A percentile compares a stretch with the other conserved stretches of the same genome.
phyloP scores from a whole-genome alignment of 2,329 filamentous ascomycete species.

The Stromatinia cepivora region DNA sequence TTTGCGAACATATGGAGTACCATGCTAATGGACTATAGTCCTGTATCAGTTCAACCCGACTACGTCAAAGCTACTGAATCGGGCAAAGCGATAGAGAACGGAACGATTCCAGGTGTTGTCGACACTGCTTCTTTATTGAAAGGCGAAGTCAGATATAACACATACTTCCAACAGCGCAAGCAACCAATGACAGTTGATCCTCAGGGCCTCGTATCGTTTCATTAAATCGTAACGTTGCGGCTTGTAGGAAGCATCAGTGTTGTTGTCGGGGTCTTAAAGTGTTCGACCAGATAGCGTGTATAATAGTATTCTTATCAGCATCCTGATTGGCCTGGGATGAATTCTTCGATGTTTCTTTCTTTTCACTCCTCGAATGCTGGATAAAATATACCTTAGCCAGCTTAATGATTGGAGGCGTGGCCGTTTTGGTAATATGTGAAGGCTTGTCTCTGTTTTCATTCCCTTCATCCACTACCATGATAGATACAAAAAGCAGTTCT shows the following conservation, averaged over 20 bases:
- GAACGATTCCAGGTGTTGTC: constrained; percentile 45
- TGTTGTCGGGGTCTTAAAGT: constrained; percentile 8
- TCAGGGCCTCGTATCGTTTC: constrained; percentile 37
- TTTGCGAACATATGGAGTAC: neutral
- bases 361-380: constrained; percentile 10
- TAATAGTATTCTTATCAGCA: constrained; percentile 15
- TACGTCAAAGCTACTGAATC: constrained; percentile 41
- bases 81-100: constrained; percentile 47
- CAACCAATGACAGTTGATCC: constrained; percentile 34
- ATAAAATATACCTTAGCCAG: constrained; percentile 16
- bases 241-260: neutral
- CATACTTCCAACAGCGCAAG: constrained; percentile 44
- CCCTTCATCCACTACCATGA: neutral
- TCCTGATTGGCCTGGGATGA: neutral
- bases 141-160: constrained; percentile 47
- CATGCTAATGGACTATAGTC: constrained; percentile 40
- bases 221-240: constrained; percentile 21
- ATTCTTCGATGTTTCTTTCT: constrained; percentile 6
- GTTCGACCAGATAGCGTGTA: constrained; percentile 2
- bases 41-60: constrained; percentile 46
- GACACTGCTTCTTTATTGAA: constrained; percentile 46
- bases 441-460: neutral
- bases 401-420: constrained; percentile 7
- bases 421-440: neutral
- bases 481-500: neutral